A percentile compares a stretch with the other conserved stretches of the same genome.
Conservation (phyloP, 169 alveolate species). For the Perkinsus marinus region DNA sequence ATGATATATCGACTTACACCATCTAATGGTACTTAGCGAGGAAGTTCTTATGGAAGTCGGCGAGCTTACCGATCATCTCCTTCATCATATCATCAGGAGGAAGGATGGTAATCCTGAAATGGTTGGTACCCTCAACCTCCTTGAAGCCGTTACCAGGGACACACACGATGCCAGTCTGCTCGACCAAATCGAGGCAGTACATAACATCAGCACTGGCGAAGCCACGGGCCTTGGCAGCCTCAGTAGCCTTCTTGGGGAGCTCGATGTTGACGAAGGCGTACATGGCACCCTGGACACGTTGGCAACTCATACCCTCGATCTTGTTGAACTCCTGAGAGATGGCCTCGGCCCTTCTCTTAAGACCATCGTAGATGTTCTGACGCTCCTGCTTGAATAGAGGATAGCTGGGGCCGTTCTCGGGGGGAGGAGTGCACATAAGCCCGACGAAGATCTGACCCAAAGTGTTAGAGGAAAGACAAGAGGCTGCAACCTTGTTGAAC, state of each 20-base stretch:
- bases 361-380: conserved; percentile 30
- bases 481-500: conserved; percentile 51
- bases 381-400: conserved; percentile 40
- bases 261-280: conserved; percentile 56
- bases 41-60: conserved; percentile 4
- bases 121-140: conserved; percentile 52
- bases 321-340: conserved; percentile 38
- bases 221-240: conserved; percentile 34
- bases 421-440: conserved; percentile 52
- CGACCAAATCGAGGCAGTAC: conserved; percentile 47
- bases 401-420: conserved; percentile 38
- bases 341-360: conserved; percentile 39
- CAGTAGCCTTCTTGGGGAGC: conserved; percentile 31
- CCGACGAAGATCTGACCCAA: conserved; percentile 53
- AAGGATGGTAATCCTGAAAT: conserved; percentile 59
- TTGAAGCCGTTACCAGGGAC: conserved; percentile 75
- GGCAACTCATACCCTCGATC: conserved; percentile 40
- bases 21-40: not conserved
- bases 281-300: conserved; percentile 63
- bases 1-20: not conserved
- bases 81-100: conserved; percentile 18
- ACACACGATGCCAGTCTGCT: conserved; percentile 58
- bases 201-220: conserved; percentile 33
- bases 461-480: conserved; percentile 57
- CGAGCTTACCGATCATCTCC: conserved; percentile 1